phyloP scores from a whole-genome alignment of 169 alveolate genomes.

The Eimeria tenella region DNA sequence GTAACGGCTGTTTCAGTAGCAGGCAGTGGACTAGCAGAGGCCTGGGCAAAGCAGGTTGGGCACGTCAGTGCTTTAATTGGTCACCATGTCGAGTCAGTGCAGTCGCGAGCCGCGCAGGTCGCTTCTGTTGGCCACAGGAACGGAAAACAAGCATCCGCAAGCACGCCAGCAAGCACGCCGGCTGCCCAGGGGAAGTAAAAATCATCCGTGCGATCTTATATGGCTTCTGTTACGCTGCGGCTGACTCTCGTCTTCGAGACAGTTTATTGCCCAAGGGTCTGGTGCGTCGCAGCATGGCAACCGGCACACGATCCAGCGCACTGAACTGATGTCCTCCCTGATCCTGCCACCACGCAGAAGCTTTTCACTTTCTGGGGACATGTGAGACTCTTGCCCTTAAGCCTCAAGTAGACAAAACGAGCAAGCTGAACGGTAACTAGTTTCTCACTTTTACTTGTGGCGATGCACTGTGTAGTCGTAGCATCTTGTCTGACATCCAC shows the following conservation, averaged over 20 bases:
- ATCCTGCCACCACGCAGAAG: no score
- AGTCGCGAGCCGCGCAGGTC: constrained; percentile 56
- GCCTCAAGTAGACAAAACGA: no score
- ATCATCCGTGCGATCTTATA: background rate
- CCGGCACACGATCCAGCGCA: background rate
- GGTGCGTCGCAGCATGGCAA: background rate
- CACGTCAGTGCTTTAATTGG: constrained; percentile 65
- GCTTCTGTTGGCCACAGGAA: constrained; percentile 15
- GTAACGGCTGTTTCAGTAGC: constrained; percentile 54
- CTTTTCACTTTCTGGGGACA: no score
- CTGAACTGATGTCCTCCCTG: no score
- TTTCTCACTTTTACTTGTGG: no score
- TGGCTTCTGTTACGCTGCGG: background rate
- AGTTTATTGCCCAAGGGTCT: no score
- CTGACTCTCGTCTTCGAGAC: background rate
- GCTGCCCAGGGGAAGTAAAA: background rate
- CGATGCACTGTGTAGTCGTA: no score
- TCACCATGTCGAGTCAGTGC: constrained; percentile 70
- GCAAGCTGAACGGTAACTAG: no score
- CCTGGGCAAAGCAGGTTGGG: constrained; percentile 70
- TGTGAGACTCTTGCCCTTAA: no score
- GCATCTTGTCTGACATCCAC: no score
- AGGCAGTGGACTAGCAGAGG: constrained; percentile 70
- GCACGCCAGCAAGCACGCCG: constrained; percentile 22
- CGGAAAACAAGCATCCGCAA: background rate